Conservation (phyloP, 352 stramenopile species). For the Phytophthora vignae region DNA sequence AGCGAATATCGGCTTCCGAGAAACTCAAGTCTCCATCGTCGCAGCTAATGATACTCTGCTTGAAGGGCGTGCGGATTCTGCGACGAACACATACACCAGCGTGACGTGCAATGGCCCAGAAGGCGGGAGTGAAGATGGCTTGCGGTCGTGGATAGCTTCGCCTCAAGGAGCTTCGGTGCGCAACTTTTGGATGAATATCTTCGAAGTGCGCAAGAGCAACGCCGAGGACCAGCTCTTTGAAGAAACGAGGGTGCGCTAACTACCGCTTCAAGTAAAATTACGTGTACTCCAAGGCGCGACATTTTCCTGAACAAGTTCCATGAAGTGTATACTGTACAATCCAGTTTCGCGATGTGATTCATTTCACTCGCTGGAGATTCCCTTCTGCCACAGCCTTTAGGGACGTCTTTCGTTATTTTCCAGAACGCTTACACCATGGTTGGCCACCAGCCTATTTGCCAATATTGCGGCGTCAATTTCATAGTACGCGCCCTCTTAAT, state of each 20-base stretch:
- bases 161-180: conserved; percentile 1
- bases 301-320: too few relatives aligned
- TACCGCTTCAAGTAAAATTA: too few relatives aligned
- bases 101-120: conserved; percentile 19
- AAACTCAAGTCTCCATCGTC: conserved; percentile 30
- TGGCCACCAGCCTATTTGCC: too few relatives aligned
- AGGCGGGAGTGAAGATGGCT: conserved; percentile 10
- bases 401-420: too few relatives aligned
- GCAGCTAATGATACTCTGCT: not conserved
- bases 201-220: conserved; percentile 19
- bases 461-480: too few relatives aligned
- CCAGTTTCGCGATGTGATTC: too few relatives aligned
- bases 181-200: conserved; percentile 16
- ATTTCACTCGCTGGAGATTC: too few relatives aligned
- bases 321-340: too few relatives aligned
- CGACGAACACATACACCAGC: conserved; percentile 1
- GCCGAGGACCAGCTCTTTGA: conserved; percentile 32
- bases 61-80: not conserved
- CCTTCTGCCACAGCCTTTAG: too few relatives aligned
- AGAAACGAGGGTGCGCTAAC: conserved; percentile 1
- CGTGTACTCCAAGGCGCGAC: too few relatives aligned
- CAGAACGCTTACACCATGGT: too few relatives aligned
- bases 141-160: conserved; percentile 22
- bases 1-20: conserved; percentile 14
- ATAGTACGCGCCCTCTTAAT: too few relatives aligned